Evolutionary conservation across 2,329 filamentous ascomycete species (phyloP), one percentile per base, ranked within the genome.

Genomic region (Botrytis elliptica): DNA sequence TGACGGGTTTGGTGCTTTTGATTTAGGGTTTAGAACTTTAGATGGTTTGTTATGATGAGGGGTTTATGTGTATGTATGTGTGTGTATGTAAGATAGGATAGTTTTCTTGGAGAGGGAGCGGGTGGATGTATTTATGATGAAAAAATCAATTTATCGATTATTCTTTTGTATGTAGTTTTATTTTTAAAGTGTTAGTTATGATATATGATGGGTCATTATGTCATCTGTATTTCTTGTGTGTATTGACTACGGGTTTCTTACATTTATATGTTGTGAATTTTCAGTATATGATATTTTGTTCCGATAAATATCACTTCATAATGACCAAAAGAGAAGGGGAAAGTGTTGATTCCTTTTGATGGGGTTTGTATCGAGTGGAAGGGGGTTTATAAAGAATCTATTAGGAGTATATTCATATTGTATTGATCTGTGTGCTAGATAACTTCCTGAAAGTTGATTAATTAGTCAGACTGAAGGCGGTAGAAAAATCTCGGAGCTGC

Each of bases 331-430:
- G 29, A 38, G 33, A 4, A 59, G 33, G 14, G 33, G 33, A 7
- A 25, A 22, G 6, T 5, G 1, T 38, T 14, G 6, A 25, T 3
- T 38, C 20, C 1, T 55, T 55, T 55, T 18, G 14, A 29, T 55
- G 52, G 2, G 18, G 4, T 52, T 52, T 52, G 0, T 0, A n/a
- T 0, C n/a, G 0, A 3, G 22, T n/a, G 22, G 22, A n/a, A 52
- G 10, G 1, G 10, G 22, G 0, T 6, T n/a, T 14, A 4, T 52
- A 1, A 49, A 2, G 49, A 55, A 55, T 6, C 1, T 12, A 55
- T 6, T 2, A 3, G 2, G 1, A 0, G 12, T 3, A 14, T n/a
- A 0, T n/a, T n/a, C 12, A 16, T 4, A 29, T 29, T 29, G 14
- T 9, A 29, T 55, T 8, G 12, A 8, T 55, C 12, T 55, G n/a